These are phyloP conservation scores for Xylaria sp. DNA, from an alignment of 2,329 filamentous ascomycete genomes.

Conservation along the genomic window DNA sequence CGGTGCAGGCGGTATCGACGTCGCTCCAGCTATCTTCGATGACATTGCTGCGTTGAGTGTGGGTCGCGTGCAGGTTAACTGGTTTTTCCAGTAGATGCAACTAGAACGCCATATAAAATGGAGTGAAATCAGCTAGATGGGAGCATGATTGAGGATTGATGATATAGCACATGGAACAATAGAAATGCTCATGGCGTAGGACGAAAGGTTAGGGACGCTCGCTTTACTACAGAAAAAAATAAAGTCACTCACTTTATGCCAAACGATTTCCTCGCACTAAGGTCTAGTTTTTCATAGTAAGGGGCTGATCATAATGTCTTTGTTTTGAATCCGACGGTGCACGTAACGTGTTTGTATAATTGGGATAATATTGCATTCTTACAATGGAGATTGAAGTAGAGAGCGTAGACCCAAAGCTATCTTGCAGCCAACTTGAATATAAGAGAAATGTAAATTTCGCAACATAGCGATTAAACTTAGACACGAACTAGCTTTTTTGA, in stretches of 20 bases:
- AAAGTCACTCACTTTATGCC: background rate
- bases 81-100: constrained; percentile 37
- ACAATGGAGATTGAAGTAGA: too few relatives aligned
- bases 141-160: background rate
- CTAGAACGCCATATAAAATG: background rate
- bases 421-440: too few relatives aligned
- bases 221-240: background rate
- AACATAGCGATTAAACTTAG: too few relatives aligned
- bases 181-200: too few relatives aligned
- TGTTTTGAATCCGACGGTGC: too few relatives aligned
- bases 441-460: too few relatives aligned
- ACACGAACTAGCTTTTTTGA: too few relatives aligned
- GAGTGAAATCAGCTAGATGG: background rate
- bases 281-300: too few relatives aligned
- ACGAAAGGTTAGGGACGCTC: background rate
- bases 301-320: too few relatives aligned
- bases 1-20: constrained; percentile 29
- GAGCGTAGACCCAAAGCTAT: too few relatives aligned
- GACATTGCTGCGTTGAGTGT: constrained; percentile 29
- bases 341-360: too few relatives aligned
- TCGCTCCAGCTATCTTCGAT: constrained; percentile 36
- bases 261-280: background rate
- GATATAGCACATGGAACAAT: background rate
- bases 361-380: too few relatives aligned
- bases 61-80: constrained; percentile 31